A percentile compares a stretch with the other conserved stretches of the same genome.
Evolutionary conservation across 495 filamentous ascomycete genomes (phyloP).

Genomic region (Trichoderma orchidacearum): DNA sequence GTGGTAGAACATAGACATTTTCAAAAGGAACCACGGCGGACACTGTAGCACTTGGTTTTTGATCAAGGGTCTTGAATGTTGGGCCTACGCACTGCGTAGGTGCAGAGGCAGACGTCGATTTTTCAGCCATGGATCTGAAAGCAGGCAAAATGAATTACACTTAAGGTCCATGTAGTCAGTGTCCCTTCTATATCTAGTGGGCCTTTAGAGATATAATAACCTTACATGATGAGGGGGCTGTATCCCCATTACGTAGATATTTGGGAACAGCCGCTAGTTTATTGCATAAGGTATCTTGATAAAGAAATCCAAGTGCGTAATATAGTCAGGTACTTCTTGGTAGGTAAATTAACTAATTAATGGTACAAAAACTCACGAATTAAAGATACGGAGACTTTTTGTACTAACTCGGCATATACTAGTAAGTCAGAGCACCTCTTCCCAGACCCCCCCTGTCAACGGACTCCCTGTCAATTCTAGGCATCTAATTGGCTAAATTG

Average conservation of each 20-base stretch:
- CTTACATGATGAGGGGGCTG: background rate
- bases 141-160: background rate
- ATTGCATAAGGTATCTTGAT: background rate
- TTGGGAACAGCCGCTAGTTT: background rate
- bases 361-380: too few species aligned
- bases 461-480: too few species aligned
- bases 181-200: background rate
- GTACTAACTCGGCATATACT: too few species aligned
- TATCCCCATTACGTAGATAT: background rate
- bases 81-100: constrained; percentile 3
- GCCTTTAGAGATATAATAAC: background rate
- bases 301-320: too few species aligned
- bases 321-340: too few species aligned
- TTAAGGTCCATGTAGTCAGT: too few species aligned
- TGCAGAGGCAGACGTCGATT: background rate
- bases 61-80: background rate
- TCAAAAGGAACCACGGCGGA: constrained; percentile 70
- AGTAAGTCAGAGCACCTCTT: too few species aligned
- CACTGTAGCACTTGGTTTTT: constrained; percentile 82
- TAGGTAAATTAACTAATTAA: too few species aligned
- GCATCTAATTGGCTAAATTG: too few species aligned
- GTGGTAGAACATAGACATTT: constrained; percentile 80
- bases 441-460: too few species aligned
- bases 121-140: background rate
- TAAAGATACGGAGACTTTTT: too few species aligned